Base-by-base conservation (phyloP, 495 filamentous ascomycete genomes). In the Xylaria palmicola region DNA sequence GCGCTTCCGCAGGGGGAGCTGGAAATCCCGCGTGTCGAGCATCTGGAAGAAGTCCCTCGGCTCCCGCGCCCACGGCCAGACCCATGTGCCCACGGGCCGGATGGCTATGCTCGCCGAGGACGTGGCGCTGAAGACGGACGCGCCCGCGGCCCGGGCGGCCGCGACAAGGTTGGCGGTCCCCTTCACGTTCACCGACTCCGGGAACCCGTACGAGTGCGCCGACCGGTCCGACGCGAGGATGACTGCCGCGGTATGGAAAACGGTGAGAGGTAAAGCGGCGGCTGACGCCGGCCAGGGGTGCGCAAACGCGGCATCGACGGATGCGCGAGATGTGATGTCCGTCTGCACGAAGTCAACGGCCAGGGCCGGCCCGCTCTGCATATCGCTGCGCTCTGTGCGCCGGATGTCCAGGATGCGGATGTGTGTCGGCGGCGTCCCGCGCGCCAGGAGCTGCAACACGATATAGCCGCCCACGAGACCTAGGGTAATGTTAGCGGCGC, bases 161-260 rank as follows among this genome's bases (percentile, higher is more conserved):
- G 77, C 73, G 9, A 89, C 68, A 24, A 87, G 78, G 56, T 86
- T 82, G 51, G 74, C 74, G 3, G 86, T 88, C 6, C 86, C 86
- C 19, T 74, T 74, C 32, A 88, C 78, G 65, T 89, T 88, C 58
- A 83, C 72, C 3, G 69, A 64, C 56, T 77, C 75, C 39, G 72
- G 72, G 50, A 79, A 73, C 24, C 56, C 64, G 45, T 72, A 75
- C 9, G 65, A 67, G 30, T 74, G 70, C 40, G 62, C 65, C 37
- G 71, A 75, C 22, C 77, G 65, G 41, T 79, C 77, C 0, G 77
- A 77, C 10, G 77, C 73, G 24, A 77, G 65, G n/a, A 78, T 78
- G 27, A 77, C 73, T 0, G 75, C 76, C 3, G 76, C 77, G 1
- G 76, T 77, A 65, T 78, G 76, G 59, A 79, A 80, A 7, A 80